Evolutionary conservation across 495 filamentous ascomycete genomes (phyloP), one percentile per base, ranked within the genome.

Genomic region (Talaromyces wortmannii): DNA sequence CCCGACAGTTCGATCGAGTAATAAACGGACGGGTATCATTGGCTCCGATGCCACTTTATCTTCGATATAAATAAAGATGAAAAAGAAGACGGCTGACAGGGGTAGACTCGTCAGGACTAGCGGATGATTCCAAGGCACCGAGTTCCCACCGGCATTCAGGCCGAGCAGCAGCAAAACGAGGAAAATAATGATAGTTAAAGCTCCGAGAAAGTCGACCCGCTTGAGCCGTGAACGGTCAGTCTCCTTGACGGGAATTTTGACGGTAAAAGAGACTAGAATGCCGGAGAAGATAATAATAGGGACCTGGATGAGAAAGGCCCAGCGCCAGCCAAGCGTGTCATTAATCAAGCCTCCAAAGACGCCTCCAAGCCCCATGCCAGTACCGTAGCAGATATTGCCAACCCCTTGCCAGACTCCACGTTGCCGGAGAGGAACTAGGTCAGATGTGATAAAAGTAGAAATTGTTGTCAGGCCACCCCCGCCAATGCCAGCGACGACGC

Each of bases 331-430:
- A 53, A 86, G 77, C 5, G 73, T 74, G 64, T 96, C 92, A 63
- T 92, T 88, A 31, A 96, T 76, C 69, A 84, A 83, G 2, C 92
- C 92, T 17, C 92, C 92, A 64, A 31, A 78, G 40, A 84, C 78
- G 57, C 83, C 90, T 54, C 81, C 92, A 43, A 84, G 67, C 67
- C 77, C 91, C 57, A 80, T 85, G 53, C 87, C 91, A 53, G 76
- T 49, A 47, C 86, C 88, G 60, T 78, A 91, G 52, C 75, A 78
- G 56, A 96, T 81, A 69, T 96, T 96, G 0, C 88, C 88, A 43
- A 95, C 71, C 0, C 92, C 92, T 67, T 96, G 92, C 67, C 89
- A 87, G 12, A 96, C 67, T 0, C 92, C 92, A 59, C 92, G 79
- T 58, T 84, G 85, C 18, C 92, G 79, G 33, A 96, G 72, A 13